Base-by-base conservation (phyloP, 23 red algal species). In the Cyanidioschyzon merolae region DNA sequence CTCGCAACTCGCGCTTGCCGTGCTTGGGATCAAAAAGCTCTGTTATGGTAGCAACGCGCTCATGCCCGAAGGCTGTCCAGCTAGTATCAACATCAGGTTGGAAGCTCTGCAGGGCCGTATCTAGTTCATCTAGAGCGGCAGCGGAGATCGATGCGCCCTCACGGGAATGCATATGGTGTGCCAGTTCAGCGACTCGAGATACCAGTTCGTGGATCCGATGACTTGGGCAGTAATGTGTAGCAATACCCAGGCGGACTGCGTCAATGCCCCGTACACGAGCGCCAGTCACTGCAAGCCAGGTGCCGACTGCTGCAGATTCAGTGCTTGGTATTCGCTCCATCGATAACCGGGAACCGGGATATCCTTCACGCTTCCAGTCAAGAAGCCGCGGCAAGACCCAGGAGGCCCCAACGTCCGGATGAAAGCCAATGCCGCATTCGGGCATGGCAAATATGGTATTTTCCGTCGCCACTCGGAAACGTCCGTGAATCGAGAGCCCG, bases 361-460 rank as follows among this genome's bases (percentile, higher is more conserved):
- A 3, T 7, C 63, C 29, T 35, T 71, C 29, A 12, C 94, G 87
- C 2, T 80, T 58, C 37, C 88, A 79, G 32, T 83, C 41, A 25
- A 74, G 85, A 34, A 98, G 37, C 31, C 87, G 79, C 16, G 85
- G 76, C 30, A 98, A 76, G 32, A 98, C 79, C 77, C 81, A 78
- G 29, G 85, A 77, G 21, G 86, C 94, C 16, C 88, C 94, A 68
- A 89, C 80, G 77, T 98, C 94, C 16, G 94, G 94, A 38, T 76
- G 74, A 40, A 98, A 68, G 12, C 88, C 94, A 41, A 98, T 91
- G 21, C 34, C 83, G 68, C 67, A 67, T 67, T 98, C 94, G 51
- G 94, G 94, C 94, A 98, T 91, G 34, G 94, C 84, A 50, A 91
- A 91, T 54, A 91, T 59, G 1, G 85, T 83, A 40, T 84, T 68